These are phyloP conservation scores for Ilyonectria robusta DNA, from an alignment of 2,329 filamentous ascomycete genomes.

Conservation along the genomic window DNA sequence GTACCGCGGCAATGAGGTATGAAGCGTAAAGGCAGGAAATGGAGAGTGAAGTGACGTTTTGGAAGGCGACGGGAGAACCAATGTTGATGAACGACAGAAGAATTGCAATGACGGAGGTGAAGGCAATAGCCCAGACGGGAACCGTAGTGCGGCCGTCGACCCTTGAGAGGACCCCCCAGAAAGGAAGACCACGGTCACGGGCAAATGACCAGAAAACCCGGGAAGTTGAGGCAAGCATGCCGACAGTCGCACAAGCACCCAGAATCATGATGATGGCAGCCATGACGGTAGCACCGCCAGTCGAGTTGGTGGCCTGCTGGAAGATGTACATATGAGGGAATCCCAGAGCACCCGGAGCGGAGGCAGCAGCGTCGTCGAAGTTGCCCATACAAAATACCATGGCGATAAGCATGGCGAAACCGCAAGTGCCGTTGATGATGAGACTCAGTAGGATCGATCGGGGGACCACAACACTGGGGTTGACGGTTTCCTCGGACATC, in stretches of 20 bases:
- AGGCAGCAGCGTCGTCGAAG: conserved; percentile 58
- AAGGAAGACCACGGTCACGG: conserved; percentile 51
- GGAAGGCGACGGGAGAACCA: conserved; percentile 49
- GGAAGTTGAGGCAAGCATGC: conserved; percentile 70
- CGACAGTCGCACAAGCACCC: conserved; percentile 63
- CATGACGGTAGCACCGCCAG: conserved; percentile 65
- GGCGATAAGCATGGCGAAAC: conserved; percentile 70
- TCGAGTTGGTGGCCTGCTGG: conserved; percentile 62
- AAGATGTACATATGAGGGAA: conserved; percentile 74
- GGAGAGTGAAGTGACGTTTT: conserved; percentile 49
- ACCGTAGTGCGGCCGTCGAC: conserved; percentile 48
- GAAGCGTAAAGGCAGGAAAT: conserved; percentile 50
- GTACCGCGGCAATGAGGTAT: conserved; percentile 47
- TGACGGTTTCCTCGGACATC: conserved; percentile 62
- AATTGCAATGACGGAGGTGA: conserved; percentile 46
- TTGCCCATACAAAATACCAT: conserved; percentile 69
- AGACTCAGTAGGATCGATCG: conserved; percentile 64
- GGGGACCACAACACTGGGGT: conserved; percentile 65
- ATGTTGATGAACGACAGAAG: conserved; percentile 54
- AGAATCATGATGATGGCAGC: conserved; percentile 64
- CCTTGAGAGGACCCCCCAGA: conserved; percentile 47
- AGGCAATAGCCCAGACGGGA: conserved; percentile 46
- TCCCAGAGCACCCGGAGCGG: conserved; percentile 56
- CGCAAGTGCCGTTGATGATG: conserved; percentile 65
- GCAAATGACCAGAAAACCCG: conserved; percentile 70